Conservation (phyloP, 2,329 filamentous ascomycete genomes). For the Scytalidium lignicola region DNA sequence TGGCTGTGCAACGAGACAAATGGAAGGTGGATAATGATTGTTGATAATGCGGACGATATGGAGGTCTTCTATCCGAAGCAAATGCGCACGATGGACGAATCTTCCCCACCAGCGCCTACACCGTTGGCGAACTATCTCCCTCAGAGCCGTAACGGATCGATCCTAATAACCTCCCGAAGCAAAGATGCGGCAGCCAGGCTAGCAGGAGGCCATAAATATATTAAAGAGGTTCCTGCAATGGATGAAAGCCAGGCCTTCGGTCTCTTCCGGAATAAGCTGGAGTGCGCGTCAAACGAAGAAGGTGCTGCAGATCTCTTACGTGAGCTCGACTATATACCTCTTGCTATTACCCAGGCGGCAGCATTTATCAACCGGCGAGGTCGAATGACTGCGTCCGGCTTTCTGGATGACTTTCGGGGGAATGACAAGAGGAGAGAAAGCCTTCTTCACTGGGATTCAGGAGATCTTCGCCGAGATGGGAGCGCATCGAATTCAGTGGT, state of each 20-base stretch:
- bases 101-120: no score
- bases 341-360: conserved; percentile 18
- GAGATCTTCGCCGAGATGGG: conserved; percentile 27
- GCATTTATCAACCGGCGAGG: conserved; percentile 3
- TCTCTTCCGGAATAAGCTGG: not conserved
- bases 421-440: conserved; percentile 16
- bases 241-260: not conserved
- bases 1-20: conserved; percentile 9
- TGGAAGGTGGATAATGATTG: conserved; percentile 11
- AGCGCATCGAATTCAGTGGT: conserved; percentile 27
- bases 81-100: no score
- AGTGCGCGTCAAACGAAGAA: conserved; percentile 15
- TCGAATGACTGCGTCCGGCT: no score
- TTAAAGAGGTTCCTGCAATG: not conserved
- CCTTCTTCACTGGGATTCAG: conserved; percentile 22
- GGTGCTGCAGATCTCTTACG: conserved; percentile 1
- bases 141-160: conserved; percentile 4
- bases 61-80: no score
- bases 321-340: conserved; percentile 17
- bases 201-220: not conserved
- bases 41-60: conserved; percentile 11
- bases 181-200: conserved; percentile 2
- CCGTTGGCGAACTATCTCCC: not conserved
- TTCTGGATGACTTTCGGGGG: not conserved
- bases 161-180: conserved; percentile 5